Conservation (phyloP, 2,329 filamentous ascomycete species). For the Paramyrothecium roridum region DNA sequence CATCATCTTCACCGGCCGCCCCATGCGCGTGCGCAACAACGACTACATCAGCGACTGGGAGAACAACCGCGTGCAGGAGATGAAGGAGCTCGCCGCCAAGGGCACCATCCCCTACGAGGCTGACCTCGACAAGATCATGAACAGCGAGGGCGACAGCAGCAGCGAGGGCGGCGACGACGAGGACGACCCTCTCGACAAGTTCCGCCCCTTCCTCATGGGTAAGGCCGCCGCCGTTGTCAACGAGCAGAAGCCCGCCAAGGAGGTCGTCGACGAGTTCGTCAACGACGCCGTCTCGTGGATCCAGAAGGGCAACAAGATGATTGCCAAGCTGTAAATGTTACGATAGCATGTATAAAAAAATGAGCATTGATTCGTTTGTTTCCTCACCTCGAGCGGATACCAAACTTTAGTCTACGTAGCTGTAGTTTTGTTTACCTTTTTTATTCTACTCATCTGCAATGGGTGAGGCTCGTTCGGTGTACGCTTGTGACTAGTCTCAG, state of each 20-base stretch:
- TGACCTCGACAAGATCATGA: slow-evolving; percentile 79
- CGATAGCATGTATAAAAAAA: slow-evolving; percentile 14
- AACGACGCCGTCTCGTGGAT: slow-evolving; percentile 72
- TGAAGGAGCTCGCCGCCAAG: slow-evolving; percentile 86
- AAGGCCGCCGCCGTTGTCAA: slow-evolving; percentile 93
- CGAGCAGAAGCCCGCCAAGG: slow-evolving; percentile 88
- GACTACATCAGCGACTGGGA: slow-evolving; percentile 96
- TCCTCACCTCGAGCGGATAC: neutral
- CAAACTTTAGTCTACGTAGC: too few relatives aligned
- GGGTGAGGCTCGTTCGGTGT: too few relatives aligned
- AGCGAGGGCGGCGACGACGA: slow-evolving; percentile 65
- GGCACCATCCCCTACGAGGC: slow-evolving; percentile 91
- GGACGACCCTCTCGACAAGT: slow-evolving; percentile 88
- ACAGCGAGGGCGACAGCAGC: slow-evolving; percentile 61
- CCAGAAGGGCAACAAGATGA: slow-evolving; percentile 63
- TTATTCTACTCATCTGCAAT: neutral
- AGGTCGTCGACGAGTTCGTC: slow-evolving; percentile 92
- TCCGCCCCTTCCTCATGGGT: slow-evolving; percentile 90
- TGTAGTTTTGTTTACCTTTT: neutral
- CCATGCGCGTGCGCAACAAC: slow-evolving; percentile 90
- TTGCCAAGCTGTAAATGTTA: slow-evolving; percentile 64
- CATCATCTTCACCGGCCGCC: slow-evolving; percentile 97
- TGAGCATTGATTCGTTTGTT: slow-evolving; percentile 12
- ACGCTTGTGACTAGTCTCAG: too few relatives aligned
- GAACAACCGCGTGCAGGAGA: slow-evolving; percentile 82